phyloP scores from a whole-genome alignment of 164 flowering plant species.

The Sedum album region DNA sequence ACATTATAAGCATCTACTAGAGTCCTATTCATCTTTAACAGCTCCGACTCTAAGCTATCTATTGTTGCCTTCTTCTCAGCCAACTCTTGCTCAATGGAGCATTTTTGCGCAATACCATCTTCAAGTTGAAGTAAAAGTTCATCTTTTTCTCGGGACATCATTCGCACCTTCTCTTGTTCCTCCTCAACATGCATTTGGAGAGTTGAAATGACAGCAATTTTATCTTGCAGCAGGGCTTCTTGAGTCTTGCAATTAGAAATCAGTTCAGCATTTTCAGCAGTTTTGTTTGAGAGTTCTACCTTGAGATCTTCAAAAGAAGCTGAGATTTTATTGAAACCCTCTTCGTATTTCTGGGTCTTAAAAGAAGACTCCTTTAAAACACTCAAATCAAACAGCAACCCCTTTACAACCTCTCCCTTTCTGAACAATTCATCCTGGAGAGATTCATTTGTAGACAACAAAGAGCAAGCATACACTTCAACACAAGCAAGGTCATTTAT shows the following conservation, averaged over 20 bases:
- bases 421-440: constrained; percentile 53
- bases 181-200: constrained; percentile 43
- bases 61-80: constrained; percentile 25
- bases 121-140: constrained; percentile 36
- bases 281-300: too few relatives aligned
- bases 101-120: constrained; percentile 30
- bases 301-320: constrained; percentile 26
- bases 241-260: too few relatives aligned
- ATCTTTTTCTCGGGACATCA: constrained; percentile 32
- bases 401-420: constrained; percentile 70
- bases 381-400: constrained; percentile 69
- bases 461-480: constrained; percentile 33
- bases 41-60: constrained; percentile 55
- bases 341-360: constrained; percentile 52
- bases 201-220: constrained; percentile 28
- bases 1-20: constrained; percentile 34
- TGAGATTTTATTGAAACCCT: constrained; percentile 49
- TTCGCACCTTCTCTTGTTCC: constrained; percentile 24
- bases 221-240: constrained; percentile 20
- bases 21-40: constrained; percentile 38
- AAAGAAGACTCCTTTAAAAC: constrained; percentile 84
- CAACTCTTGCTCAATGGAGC: constrained; percentile 47
- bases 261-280: too few relatives aligned
- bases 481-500: constrained; percentile 36
- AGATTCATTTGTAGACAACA: constrained; percentile 38